Conservation (phyloP, 2,329 filamentous ascomycete genomes). For the Colletotrichum plurivorum region DNA sequence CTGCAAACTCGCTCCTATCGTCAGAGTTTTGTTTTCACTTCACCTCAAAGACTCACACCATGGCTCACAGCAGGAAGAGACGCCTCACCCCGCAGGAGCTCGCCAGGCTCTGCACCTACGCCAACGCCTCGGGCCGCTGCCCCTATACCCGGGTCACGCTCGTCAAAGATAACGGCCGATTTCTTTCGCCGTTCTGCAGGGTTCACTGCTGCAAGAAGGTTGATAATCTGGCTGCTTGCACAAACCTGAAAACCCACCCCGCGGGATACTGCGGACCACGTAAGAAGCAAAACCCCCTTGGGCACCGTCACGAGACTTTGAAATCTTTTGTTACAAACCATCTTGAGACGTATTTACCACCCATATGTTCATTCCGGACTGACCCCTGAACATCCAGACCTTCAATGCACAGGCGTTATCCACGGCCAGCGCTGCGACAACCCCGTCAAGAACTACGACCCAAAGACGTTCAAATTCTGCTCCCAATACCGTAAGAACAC, state of each 20-base stretch:
- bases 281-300: conserved; percentile 4
- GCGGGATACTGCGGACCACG: conserved; percentile 36
- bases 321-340: too few relatives aligned
- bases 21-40: too few relatives aligned
- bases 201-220: conserved; percentile 41
- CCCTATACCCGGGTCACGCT: conserved; percentile 27
- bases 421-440: conserved; percentile 34
- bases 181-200: conserved; percentile 31
- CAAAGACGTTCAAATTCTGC: conserved; percentile 35
- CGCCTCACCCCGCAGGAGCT: conserved; percentile 29
- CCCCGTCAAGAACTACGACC: conserved; percentile 39
- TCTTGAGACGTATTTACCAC: background rate
- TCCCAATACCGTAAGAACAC: conserved; percentile 32
- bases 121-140: conserved; percentile 29
- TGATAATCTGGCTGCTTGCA: conserved; percentile 30
- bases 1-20: background rate
- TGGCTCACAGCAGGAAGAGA: conserved; percentile 25
- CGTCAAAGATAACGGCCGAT: conserved; percentile 26
- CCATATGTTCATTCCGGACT: fast-evolving
- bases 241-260: conserved; percentile 30
- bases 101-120: conserved; percentile 34
- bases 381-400: conserved; percentile 20
- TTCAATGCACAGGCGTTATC: conserved; percentile 27
- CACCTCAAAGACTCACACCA: background rate
- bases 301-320: background rate